These are phyloP conservation scores for Chrysoporthe cubensis DNA, from an alignment of 2,329 filamentous ascomycete genomes.

Conservation along the genomic window DNA sequence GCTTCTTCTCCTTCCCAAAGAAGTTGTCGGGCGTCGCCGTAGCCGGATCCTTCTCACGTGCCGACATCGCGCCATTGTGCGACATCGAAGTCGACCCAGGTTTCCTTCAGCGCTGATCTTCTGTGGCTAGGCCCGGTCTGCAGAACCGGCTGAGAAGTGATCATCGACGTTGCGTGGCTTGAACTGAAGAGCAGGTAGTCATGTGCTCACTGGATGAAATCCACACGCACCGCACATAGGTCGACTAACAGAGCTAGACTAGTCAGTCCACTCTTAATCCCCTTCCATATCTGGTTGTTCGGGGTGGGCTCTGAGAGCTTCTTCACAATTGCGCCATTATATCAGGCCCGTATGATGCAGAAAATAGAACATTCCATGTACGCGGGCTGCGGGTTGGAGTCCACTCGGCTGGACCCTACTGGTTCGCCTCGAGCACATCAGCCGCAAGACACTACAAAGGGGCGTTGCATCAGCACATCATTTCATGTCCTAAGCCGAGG, in stretches of 20 bases:
- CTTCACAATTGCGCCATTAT: neutral
- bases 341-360: neutral
- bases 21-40: neutral
- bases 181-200: neutral
- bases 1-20: constrained; percentile 1
- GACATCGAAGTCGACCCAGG: neutral
- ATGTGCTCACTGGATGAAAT: no score
- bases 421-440: neutral
- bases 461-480: neutral
- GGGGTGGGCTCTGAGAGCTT: neutral
- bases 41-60: neutral
- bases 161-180: neutral
- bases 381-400: neutral
- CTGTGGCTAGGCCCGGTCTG: neutral
- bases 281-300: neutral
- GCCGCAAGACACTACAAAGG: neutral
- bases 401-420: neutral
- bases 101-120: neutral
- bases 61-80: neutral
- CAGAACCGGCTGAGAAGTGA: neutral
- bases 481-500: neutral
- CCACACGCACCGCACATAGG: neutral
- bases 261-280: neutral
- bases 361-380: neutral
- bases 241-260: neutral